Evolutionary conservation across 805 yeast species (phyloP), one percentile per base, ranked within the genome.

Genomic region (Starmera quercuum): DNA sequence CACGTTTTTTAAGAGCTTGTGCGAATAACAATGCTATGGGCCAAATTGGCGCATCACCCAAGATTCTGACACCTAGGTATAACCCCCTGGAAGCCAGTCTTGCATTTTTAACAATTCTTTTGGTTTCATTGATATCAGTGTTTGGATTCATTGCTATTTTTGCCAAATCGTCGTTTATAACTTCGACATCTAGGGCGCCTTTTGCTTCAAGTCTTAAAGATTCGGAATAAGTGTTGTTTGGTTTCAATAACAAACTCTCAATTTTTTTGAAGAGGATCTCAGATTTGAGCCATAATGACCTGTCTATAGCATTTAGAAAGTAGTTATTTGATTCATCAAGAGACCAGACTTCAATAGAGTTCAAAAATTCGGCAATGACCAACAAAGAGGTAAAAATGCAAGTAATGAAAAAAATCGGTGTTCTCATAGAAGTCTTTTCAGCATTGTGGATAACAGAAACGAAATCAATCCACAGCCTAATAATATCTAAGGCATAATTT

Each of bases 31-130:
- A 60, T 1, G 87, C 83, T 32, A 82, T 69, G 0, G 92, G 92
- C 94, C 94, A 83, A 18, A 83, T 80, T 12, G 92, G 92, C 0
- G 88, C 88, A 61, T 83, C 92, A 4, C 87, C 86, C 33, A 83
- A 62, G 20, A 83, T 78, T 45, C 86, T 63, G 10, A 83, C 83
- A 26, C 92, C 94, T 25, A 83, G 56, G 36, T 79, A 77, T 26
- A 83, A 56, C 15, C 78, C 66, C 49, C 77, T 70, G 32, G 71
- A 63, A 14, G 78, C 73, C 33, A 74, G 61, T 50, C 71, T 63
- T 11, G 74, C 73, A 32, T 61, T 61, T 27, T 60, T 54, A 30
- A 78, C 71, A 16, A 73, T 64, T 31, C 53, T 60, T 15, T 73
- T 59, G 2, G 72, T 71, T 42, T 59, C 67, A 17, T 57, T 51